Evolutionary conservation across 352 stramenopile species (phyloP).

Genomic region (Pilasporangium apinafurcum): DNA sequence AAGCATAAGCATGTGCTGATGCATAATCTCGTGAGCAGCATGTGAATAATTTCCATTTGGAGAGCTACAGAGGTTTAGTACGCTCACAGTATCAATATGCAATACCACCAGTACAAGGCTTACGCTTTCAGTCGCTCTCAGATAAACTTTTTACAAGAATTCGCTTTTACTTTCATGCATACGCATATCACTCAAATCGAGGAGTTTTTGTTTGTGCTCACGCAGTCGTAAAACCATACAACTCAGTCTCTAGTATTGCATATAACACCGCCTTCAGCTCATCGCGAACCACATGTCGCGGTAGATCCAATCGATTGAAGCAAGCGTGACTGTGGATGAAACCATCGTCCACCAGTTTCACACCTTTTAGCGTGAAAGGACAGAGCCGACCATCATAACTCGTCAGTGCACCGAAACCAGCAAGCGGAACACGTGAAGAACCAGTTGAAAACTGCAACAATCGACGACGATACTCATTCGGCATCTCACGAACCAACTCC

Average conservation of each 20-base stretch:
- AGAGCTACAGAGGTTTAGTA: too few relatives aligned
- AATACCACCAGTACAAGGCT: too few relatives aligned
- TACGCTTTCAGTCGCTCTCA: too few relatives aligned
- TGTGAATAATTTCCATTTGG: too few relatives aligned
- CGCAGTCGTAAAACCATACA: constrained; percentile 71
- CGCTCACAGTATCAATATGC: too few relatives aligned
- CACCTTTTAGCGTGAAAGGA: constrained; percentile 51
- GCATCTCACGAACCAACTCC: constrained; percentile 76
- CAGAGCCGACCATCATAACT: constrained; percentile 52
- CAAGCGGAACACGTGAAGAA: constrained; percentile 52
- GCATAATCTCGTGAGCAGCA: too few relatives aligned
- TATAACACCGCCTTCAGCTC: constrained; percentile 69
- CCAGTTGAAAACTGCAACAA: constrained; percentile 69
- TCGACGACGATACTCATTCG: constrained; percentile 36
- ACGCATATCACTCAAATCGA: too few relatives aligned
- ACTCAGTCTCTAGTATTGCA: constrained; percentile 52
- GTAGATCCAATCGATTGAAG: constrained; percentile 92
- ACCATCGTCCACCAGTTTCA: not conserved
- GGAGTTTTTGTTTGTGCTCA: too few relatives aligned
- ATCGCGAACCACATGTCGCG: constrained; percentile 88
- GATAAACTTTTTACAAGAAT: too few relatives aligned
- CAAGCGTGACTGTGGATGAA: constrained; percentile 75
- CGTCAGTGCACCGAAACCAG: constrained; percentile 40
- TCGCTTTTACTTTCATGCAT: too few relatives aligned
- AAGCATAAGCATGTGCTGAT: too few relatives aligned